phyloP scores from a whole-genome alignment of 805 yeast genomes.

The Candida broadrunensis region DNA sequence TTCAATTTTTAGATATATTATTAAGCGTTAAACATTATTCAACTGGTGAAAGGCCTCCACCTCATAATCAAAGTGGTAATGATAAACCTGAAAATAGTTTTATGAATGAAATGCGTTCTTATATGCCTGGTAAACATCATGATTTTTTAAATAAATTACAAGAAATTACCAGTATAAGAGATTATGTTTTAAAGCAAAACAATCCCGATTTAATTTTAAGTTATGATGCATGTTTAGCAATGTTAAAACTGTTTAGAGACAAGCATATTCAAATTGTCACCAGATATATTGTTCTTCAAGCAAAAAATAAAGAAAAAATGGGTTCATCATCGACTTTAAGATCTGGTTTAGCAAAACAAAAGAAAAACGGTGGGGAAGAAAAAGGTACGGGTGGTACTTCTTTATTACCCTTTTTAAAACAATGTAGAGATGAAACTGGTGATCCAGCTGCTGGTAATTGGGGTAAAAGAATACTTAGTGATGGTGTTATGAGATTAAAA shows the following conservation, averaged over 20 bases:
- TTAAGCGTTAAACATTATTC: constrained; percentile 76
- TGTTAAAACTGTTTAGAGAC: constrained; percentile 85
- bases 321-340: constrained; percentile 62
- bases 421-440: constrained; percentile 94
- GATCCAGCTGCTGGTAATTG: constrained; percentile 90
- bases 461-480: constrained; percentile 73
- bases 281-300: constrained; percentile 78
- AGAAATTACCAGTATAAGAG: constrained; percentile 56
- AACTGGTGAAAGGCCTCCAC: constrained; percentile 56
- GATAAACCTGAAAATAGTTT: constrained; percentile 41
- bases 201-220: constrained; percentile 61
- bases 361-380: constrained; percentile 47
- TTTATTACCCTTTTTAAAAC: constrained; percentile 85
- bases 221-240: constrained; percentile 86
- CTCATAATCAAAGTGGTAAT: constrained; percentile 5
- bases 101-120: constrained; percentile 77
- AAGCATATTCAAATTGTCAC: constrained; percentile 93
- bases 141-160: constrained; percentile 66
- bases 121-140: constrained; percentile 88
- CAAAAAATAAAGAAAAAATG: constrained; percentile 50
- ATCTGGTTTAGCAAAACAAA: constrained; percentile 61
- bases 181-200: constrained; percentile 51
- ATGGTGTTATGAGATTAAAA: constrained; percentile 46
- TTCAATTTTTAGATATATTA: constrained; percentile 80
- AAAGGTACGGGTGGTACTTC: constrained; percentile 96